Base-by-base conservation (phyloP, 2,329 filamentous ascomycete species). In the Beauveria pseudobassiana region DNA sequence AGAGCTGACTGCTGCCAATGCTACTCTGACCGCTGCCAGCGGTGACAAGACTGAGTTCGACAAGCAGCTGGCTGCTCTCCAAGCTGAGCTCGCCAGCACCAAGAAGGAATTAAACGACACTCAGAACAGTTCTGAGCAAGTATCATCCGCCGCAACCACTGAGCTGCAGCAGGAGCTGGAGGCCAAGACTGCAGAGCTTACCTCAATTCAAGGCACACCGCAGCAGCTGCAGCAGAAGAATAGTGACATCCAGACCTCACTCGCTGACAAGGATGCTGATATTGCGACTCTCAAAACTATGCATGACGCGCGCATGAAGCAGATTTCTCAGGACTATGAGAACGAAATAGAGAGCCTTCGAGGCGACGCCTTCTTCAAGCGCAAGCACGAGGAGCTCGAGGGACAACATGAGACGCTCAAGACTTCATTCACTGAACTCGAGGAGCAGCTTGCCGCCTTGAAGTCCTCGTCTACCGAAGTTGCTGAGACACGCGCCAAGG, bases 281-380 rank as follows among this genome's bases (percentile, higher is more conserved):
- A 78, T 82, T 26, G 73, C 78, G 16, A 79, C 79, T 68, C 72
- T 86, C 63, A 80, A 84, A 71, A 74, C 76, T 48, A 81, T 80
- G 70, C 82, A 87, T 68, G 78, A 83, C 63, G 78, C 81, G 65
- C 82, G 84, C 68, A 77, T 88, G 65, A 77, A 82, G 70, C 80
- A 79, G 63, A 72, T 87, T 60, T 84, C 83, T 1, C 76, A 82
- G 64, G 84, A 87, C 65, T 86, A 86, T 65, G 82, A 87, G 69
- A 78, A 80, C n/a, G 84, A 87, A 70, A 87, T 88, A 59, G 84
- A 87, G 68, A 81, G 81, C 62, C 79, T 87, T 18, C 80, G 81
- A 62, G 84, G 83, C 24, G 84, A 87, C 64, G 84, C 85, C 16
- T 82, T 82, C 69, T 85, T 86, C 73, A 86, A 85, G 74, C 81